Evolutionary conservation across 164 flowering plant genomes (phyloP).

Genomic region (Vitis riparia): DNA sequence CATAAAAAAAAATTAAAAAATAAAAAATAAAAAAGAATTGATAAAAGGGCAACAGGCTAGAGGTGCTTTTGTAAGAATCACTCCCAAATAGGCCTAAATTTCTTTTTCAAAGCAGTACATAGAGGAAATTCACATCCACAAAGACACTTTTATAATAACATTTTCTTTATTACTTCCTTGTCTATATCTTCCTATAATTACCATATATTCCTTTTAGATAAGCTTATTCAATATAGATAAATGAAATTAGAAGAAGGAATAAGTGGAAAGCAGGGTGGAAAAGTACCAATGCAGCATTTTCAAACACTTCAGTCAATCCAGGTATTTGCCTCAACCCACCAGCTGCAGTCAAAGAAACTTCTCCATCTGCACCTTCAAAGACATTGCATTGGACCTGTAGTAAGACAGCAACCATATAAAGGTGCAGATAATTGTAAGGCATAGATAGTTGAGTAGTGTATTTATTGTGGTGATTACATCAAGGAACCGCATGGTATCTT

Average conservation of each 20-base stretch:
- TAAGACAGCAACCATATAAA: slow-evolving; percentile 8
- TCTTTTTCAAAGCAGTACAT: too few relatives aligned
- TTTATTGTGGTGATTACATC: neutral
- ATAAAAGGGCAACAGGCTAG: too few relatives aligned
- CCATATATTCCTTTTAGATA: neutral
- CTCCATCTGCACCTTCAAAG: slow-evolving; percentile 87
- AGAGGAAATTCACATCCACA: too few relatives aligned
- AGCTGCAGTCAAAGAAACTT: slow-evolving; percentile 86
- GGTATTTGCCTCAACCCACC: slow-evolving; percentile 91
- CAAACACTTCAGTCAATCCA: slow-evolving; percentile 61
- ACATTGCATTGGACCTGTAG: slow-evolving; percentile 89
- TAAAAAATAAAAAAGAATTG: too few relatives aligned
- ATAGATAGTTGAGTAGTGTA: neutral
- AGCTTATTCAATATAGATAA: neutral
- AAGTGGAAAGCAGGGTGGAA: neutral
- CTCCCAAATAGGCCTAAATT: too few relatives aligned
- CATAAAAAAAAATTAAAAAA: too few relatives aligned
- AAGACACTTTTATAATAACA: too few relatives aligned
- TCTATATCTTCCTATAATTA: neutral
- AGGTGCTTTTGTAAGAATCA: too few relatives aligned
- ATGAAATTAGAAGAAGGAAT: neutral
- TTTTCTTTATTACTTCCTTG: too few relatives aligned
- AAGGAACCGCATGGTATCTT: neutral
- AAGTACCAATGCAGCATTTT: slow-evolving; percentile 88
- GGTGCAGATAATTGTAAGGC: neutral